Evolutionary conservation across 176 grass and related monocot genomes (phyloP).

Genomic region (Aegilops umbellulata): DNA sequence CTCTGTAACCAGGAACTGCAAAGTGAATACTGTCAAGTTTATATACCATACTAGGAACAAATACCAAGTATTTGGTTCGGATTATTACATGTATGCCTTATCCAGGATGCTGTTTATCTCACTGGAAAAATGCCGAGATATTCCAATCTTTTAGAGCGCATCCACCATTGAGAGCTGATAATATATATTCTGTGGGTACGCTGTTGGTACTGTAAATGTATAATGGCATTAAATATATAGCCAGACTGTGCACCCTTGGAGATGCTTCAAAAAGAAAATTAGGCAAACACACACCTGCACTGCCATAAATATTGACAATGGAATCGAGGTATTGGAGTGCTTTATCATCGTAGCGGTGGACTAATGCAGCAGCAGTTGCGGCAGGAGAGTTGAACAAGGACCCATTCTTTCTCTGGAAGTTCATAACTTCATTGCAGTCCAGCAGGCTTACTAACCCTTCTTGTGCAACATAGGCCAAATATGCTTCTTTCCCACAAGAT

Average conservation of each 20-base stretch:
- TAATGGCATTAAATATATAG: not conserved
- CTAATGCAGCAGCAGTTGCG: constrained; percentile 57
- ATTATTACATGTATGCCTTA: no score
- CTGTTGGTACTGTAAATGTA: constrained; percentile 42
- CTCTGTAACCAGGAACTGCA: constrained; percentile 75
- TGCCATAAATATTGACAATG: constrained; percentile 46
- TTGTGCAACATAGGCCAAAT: constrained; percentile 66
- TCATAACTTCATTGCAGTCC: constrained; percentile 61
- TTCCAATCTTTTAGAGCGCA: no score
- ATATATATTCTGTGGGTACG: constrained; percentile 46
- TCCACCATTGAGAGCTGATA: constrained; percentile 25
- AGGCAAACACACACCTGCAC: constrained; percentile 42
- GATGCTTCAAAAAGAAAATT: not conserved
- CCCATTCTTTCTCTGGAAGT: constrained; percentile 70
- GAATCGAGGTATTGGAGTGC: constrained; percentile 56
- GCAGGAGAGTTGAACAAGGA: constrained; percentile 79
- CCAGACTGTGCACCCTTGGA: not conserved
- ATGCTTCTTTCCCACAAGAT: constrained; percentile 46
- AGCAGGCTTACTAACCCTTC: constrained; percentile 58
- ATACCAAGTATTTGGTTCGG: no score
- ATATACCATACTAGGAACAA: no score
- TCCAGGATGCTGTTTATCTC: no score
- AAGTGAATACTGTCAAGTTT: not conserved
- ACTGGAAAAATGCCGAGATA: no score
- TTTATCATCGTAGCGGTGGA: constrained; percentile 42